Percentiles rank a stretch among this genome's conserved stretches.
Evolutionary conservation across 257 asterid genomes (phyloP).

Genomic region (Coffea eugenioides): DNA sequence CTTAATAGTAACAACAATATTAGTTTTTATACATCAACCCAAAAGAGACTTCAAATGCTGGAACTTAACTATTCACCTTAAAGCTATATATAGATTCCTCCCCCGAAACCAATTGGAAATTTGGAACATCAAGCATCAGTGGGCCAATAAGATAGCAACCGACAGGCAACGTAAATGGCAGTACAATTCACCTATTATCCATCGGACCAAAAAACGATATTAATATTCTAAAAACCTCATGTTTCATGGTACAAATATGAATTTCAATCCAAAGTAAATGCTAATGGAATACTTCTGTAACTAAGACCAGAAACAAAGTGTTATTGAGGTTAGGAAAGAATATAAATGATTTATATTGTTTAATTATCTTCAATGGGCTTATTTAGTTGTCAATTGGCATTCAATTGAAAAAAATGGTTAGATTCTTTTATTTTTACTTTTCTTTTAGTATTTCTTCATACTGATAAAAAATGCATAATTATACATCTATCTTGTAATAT

Average conservation of each 20-base stretch:
- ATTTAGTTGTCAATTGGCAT: no score
- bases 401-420: no score
- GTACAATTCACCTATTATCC: background rate
- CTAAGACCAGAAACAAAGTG: background rate
- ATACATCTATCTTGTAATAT: no score
- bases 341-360: no score
- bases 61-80: background rate
- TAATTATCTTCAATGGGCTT: no score
- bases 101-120: conserved; percentile 44
- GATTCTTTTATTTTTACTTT: no score
- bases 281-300: background rate
- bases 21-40: background rate
- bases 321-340: no score
- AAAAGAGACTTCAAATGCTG: background rate
- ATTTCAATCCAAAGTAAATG: no score
- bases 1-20: background rate
- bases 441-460: no score
- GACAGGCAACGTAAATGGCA: background rate
- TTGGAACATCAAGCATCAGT: background rate
- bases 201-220: no score
- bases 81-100: conserved; percentile 55
- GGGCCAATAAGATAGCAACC: background rate
- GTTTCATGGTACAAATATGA: background rate
- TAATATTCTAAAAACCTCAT: background rate
- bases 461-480: no score